phyloP scores from a whole-genome alignment of 495 filamentous ascomycete species.

The Collariella sp. region DNA sequence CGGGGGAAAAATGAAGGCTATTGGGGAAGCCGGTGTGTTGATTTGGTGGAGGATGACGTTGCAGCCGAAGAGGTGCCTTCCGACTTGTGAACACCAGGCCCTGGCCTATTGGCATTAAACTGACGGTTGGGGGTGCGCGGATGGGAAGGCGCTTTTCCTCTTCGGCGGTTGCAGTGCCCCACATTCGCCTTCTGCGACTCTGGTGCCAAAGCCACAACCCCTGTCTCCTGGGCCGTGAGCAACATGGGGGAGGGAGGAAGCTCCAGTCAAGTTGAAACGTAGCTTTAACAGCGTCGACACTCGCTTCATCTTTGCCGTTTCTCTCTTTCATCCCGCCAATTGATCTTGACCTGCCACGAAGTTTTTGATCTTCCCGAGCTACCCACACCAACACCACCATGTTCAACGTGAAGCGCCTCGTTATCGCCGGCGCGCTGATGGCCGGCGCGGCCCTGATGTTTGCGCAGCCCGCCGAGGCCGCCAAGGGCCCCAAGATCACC shows the following conservation, averaged over 20 bases:
- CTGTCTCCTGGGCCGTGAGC: constrained; percentile 6
- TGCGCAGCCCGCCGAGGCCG: constrained; percentile 59
- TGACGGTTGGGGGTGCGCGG: not conserved
- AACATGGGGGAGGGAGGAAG: constrained; percentile 3
- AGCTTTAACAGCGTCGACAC: constrained; percentile 22
- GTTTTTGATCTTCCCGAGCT: not conserved
- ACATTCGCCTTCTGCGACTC: not conserved
- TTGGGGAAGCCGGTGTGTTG: not conserved
- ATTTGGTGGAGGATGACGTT: constrained; percentile 10
- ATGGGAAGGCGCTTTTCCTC: not conserved
- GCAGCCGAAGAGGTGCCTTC: constrained; percentile 6
- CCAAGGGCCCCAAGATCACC: constrained; percentile 93
- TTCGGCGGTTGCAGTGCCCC: not conserved
- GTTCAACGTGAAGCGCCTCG: constrained; percentile 49
- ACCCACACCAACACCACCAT: constrained; percentile 27
- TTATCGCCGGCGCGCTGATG: constrained; percentile 64
- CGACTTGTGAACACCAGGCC: not conserved
- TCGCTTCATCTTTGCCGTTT: constrained; percentile 1
- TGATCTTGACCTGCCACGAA: constrained; percentile 7
- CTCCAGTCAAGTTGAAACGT: constrained; percentile 26
- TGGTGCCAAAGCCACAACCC: constrained; percentile 6
- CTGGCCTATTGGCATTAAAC: not conserved
- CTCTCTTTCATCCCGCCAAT: constrained; percentile 9
- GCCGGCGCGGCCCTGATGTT: constrained; percentile 63
- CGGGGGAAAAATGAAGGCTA: too few species aligned